Evolutionary conservation across 306 rosid genomes (phyloP).

Genomic region (Vicia faba): DNA sequence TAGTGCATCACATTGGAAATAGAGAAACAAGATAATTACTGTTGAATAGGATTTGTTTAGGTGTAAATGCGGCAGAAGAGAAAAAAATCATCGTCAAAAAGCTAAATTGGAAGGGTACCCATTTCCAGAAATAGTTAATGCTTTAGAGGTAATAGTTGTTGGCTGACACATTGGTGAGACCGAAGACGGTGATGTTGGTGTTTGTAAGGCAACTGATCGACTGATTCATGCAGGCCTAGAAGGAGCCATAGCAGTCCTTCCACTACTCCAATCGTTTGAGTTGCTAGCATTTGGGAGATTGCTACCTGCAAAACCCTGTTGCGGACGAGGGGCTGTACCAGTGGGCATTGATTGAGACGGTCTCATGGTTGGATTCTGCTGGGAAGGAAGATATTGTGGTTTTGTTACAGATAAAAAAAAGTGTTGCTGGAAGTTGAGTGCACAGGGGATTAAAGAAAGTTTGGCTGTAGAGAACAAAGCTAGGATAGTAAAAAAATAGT

Average conservation of each 20-base stretch:
- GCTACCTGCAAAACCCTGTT: conserved; percentile 51
- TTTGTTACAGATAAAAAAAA: conserved; percentile 48
- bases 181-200: conserved; percentile 41
- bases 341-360: conserved; percentile 55
- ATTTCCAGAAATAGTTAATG: conserved; percentile 69
- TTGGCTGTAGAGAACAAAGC: too few species aligned
- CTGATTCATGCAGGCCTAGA: conserved; percentile 61
- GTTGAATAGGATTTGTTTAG: conserved; percentile 55
- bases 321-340: conserved; percentile 49
- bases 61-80: conserved; percentile 52
- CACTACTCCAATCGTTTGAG: conserved; percentile 71
- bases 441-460: too few species aligned
- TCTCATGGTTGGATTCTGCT: conserved; percentile 62
- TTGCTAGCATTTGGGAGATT: conserved; percentile 52
- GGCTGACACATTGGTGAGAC: conserved; percentile 58
- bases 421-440: too few species aligned
- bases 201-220: conserved; percentile 50
- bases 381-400: conserved; percentile 62
- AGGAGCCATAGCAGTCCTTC: conserved; percentile 53
- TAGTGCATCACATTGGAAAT: too few species aligned
- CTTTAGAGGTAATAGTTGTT: conserved; percentile 47
- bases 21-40: conserved; percentile 50
- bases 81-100: conserved; percentile 57
- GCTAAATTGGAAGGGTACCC: conserved; percentile 59
- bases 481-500: too few species aligned